Conservation (phyloP, 2,329 filamentous ascomycete species). For the Capronia coronata region DNA sequence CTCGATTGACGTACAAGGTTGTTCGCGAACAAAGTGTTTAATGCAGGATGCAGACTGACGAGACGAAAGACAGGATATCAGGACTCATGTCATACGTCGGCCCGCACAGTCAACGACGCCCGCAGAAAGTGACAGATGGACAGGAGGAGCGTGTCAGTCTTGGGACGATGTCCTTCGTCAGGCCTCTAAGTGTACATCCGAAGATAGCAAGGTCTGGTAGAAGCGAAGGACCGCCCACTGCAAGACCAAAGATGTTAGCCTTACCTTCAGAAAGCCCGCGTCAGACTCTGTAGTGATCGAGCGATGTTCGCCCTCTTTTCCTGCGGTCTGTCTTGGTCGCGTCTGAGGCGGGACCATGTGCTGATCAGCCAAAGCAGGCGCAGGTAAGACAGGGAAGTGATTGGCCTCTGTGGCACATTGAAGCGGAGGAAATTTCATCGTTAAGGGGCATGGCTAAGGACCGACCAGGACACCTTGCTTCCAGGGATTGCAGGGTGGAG, state of each 20-base stretch:
- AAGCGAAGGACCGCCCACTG: not conserved
- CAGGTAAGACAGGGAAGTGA: constrained; percentile 7
- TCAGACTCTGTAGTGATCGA: not conserved
- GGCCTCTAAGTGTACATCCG: not conserved
- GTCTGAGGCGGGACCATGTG: constrained; percentile 15
- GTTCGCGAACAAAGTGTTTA: not conserved
- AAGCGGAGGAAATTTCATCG: constrained; percentile 20
- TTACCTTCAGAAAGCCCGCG: not conserved
- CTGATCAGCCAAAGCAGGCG: constrained; percentile 11
- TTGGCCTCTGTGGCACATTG: constrained; percentile 8
- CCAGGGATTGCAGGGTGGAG: constrained; percentile 7
- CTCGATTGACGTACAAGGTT: not conserved
- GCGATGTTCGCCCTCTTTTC: constrained; percentile 2
- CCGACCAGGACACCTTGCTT: not conserved
- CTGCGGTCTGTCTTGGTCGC: constrained; percentile 8
- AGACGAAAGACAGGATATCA: constrained; percentile 7
- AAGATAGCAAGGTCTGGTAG: not conserved
- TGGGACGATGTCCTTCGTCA: not conserved
- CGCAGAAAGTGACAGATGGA: constrained; percentile 13
- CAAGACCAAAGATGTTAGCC: not conserved
- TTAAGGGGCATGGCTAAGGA: constrained; percentile 18
- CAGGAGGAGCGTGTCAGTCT: constrained; percentile 12
- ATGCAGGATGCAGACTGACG: constrained; percentile 7
- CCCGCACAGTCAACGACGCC: constrained; percentile 3
- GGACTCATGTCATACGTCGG: constrained; percentile 11